A percentile compares a stretch with the other conserved stretches of the same genome.
phyloP scores from a whole-genome alignment of 805 yeast species.

The Pichia scutulata region DNA sequence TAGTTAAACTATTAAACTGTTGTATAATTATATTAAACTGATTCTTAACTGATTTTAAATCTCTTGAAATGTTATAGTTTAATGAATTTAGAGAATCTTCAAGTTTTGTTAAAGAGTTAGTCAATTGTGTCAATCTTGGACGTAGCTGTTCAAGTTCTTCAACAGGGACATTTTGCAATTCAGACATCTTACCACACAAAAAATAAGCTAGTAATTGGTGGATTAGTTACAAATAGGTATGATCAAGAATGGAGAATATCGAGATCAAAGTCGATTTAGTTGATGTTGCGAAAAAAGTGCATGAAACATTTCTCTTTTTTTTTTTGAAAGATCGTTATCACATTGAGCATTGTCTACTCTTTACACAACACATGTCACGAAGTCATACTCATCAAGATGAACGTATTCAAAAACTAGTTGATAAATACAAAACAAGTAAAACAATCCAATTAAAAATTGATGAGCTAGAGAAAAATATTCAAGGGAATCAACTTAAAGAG shows the following conservation, averaged over 20 bases:
- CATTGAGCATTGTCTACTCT: not conserved
- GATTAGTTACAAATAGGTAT: too few relatives aligned
- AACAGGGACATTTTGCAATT: slow-evolving; percentile 42
- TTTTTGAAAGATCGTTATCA: too few relatives aligned
- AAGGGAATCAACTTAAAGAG: not conserved
- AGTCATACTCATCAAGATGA: not conserved
- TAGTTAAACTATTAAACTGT: slow-evolving; percentile 72
- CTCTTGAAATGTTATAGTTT: slow-evolving; percentile 9
- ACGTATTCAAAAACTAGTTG: not conserved
- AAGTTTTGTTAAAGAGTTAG: slow-evolving; percentile 52
- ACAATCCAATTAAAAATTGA: not conserved
- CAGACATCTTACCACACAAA: not conserved
- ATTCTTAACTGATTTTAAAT: slow-evolving; percentile 61
- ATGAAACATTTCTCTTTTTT: too few relatives aligned
- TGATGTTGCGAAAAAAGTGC: not conserved
- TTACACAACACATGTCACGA: not conserved
- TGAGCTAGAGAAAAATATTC: too few relatives aligned
- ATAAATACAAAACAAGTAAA: not conserved
- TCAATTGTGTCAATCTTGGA: slow-evolving; percentile 52
- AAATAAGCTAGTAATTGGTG: not conserved
- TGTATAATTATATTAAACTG: slow-evolving; percentile 80
- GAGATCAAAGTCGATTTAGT: not conserved
- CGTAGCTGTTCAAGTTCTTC: slow-evolving; percentile 57
- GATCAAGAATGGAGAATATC: not conserved
- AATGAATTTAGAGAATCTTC: slow-evolving; percentile 42